phyloP scores from a whole-genome alignment of 202 grass and related monocot species.

The Hordeum pubiflorum region DNA sequence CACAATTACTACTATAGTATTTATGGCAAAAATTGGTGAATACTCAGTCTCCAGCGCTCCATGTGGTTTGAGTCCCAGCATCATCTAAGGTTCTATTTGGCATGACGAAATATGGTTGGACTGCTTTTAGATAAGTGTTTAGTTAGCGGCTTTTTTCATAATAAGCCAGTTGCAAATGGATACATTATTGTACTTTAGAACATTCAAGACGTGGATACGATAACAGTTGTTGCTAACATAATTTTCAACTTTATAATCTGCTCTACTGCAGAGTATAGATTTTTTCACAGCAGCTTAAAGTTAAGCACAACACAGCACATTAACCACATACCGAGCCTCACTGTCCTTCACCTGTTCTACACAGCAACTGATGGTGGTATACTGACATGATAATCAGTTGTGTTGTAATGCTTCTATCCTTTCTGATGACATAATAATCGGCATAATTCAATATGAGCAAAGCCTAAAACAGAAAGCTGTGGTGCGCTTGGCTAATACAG shows the following conservation, averaged over 20 bases:
- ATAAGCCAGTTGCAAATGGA: neutral
- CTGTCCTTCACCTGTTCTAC: neutral
- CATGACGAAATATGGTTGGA: neutral
- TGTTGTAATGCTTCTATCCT: neutral
- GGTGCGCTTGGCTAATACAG: neutral
- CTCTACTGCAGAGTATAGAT: neutral
- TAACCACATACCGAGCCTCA: neutral
- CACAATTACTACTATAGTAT: neutral
- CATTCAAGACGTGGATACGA: neutral
- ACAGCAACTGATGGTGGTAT: neutral
- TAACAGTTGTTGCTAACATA: neutral
- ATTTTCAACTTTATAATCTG: neutral
- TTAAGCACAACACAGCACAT: neutral
- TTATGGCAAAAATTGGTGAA: neutral
- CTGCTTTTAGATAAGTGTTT: neutral
- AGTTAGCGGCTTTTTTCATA: neutral
- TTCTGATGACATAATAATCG: neutral
- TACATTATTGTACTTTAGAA: neutral
- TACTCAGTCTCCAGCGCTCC: neutral
- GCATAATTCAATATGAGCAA: neutral
- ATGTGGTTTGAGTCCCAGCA: neutral
- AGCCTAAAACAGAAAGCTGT: conserved; percentile 1
- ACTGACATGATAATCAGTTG: neutral
- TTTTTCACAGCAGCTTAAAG: neutral
- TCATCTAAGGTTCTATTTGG: neutral